Base-by-base conservation (phyloP, 805 yeast species). In the Pichia cabralensis region DNA sequence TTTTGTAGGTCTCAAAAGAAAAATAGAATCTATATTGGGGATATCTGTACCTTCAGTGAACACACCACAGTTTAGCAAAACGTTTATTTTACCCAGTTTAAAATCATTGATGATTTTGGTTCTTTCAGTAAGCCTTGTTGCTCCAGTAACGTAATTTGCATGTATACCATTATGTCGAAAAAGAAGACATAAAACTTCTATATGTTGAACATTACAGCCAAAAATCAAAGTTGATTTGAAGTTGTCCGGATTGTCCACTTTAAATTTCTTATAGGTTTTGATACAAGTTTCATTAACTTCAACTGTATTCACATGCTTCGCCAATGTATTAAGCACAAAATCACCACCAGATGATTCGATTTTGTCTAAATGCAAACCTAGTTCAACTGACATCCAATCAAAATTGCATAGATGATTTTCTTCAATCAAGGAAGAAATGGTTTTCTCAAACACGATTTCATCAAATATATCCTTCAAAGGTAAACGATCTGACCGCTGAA, bases 21-120 rank as follows among this genome's bases (percentile, higher is more conserved):
- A 62, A 10, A 88, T 61, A 21, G 85, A 76, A 49, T 88, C 96
- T 37, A 86, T 80, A 41, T 76, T 76, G 3, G 96, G 96, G 14
- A 89, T 76, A 58, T 88, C 96, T 0, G 96, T 85, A 0, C 97
- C 97, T 53, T 88, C 97, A 0, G 95, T 88, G 46, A 89, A 79
- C 6, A 88, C 83, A 13, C 81, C 84, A 52, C 95, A 92, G 50
- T 89, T 89, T 60, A 92, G 69, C 21, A 88, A 56, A 0, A 89
- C 94, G 5, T 78, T 73, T 14, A 83, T 64, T 12, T 65, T 50
- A 0, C 92, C 86, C 1, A 57, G 45, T 40, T 65, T 68, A 50
- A 88, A 89, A 23, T 70, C 76, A 6, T 60, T 55, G 2, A 86
- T 56, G 0, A 74, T 62, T 3, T 53, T 48, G 12, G 59, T 66